These are phyloP conservation scores for Monilinia aucupariae DNA, from an alignment of 2,329 filamentous ascomycete species.

Conservation along the genomic window DNA sequence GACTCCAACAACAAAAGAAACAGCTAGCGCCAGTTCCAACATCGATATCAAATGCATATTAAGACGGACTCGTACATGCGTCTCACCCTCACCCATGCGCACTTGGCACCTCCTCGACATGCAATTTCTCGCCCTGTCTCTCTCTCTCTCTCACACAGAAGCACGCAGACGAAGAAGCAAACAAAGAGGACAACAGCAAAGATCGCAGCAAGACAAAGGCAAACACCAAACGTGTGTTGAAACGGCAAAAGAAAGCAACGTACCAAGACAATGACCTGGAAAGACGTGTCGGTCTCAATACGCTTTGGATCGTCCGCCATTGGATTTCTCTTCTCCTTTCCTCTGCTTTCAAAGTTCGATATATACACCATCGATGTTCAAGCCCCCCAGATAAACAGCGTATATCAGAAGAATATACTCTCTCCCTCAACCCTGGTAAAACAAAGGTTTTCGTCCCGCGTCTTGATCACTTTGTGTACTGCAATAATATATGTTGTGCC, in stretches of 20 bases:
- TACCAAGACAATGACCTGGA: constrained; percentile 73
- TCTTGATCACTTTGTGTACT: background rate
- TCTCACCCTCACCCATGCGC: background rate
- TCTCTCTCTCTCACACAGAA: no score
- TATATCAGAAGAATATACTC: background rate
- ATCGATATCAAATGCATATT: background rate
- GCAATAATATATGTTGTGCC: background rate
- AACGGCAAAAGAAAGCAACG: constrained; percentile 36
- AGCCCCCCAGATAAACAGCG: no score
- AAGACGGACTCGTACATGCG: background rate
- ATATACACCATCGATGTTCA: no score
- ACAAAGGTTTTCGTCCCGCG: background rate
- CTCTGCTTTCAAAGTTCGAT: background rate
- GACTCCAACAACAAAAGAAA: background rate
- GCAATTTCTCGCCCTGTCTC: background rate
- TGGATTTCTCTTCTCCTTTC: background rate
- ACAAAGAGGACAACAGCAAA: background rate
- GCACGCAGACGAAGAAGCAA: background rate
- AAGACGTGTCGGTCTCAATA: constrained; percentile 21
- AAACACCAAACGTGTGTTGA: background rate
- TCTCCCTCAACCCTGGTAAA: no score
- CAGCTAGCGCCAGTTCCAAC: background rate
- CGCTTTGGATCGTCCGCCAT: constrained; percentile 17
- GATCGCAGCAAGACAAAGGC: background rate
- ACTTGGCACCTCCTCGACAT: background rate